Conservation (phyloP, 257 asterid genomes). For the Fraxinus anomala region DNA sequence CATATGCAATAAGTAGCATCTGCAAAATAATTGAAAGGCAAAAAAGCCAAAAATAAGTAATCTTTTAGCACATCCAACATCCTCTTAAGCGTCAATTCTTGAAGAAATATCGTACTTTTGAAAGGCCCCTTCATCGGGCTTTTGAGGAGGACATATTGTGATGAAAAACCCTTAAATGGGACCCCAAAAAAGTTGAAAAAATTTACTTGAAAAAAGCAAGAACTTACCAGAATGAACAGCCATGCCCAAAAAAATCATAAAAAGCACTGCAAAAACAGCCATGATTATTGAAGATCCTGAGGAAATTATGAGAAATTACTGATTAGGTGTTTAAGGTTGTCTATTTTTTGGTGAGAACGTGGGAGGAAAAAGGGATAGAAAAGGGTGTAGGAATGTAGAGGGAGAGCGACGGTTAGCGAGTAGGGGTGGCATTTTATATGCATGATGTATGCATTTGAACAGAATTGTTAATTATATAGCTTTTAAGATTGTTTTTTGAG, state of each 20-base stretch:
- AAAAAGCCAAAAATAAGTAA: not conserved
- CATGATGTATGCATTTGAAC: no score
- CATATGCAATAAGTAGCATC: constrained; percentile 76
- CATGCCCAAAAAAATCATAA: not conserved
- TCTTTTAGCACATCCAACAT: not conserved
- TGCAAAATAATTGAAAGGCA: constrained; percentile 17
- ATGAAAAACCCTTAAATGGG: not conserved
- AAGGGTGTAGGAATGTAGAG: no score
- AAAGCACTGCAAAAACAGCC: constrained; percentile 12
- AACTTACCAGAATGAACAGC: constrained; percentile 37
- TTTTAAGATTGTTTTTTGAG: not conserved
- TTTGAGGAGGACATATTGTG: no score
- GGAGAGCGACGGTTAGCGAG: no score
- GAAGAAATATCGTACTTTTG: not conserved
- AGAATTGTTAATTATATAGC: no score
- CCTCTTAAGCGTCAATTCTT: no score
- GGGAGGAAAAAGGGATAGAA: not conserved
- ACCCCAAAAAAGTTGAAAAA: not conserved
- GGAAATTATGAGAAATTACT: not conserved
- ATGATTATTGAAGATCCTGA: constrained; percentile 13
- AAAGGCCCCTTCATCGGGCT: no score
- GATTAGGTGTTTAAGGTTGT: not conserved
- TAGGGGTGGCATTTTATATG: no score
- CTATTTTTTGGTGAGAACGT: not conserved
- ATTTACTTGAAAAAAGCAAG: not conserved